Evolutionary conservation across 768 basidiomycete genomes (phyloP).

Genomic region (Mycena leptocephala): DNA sequence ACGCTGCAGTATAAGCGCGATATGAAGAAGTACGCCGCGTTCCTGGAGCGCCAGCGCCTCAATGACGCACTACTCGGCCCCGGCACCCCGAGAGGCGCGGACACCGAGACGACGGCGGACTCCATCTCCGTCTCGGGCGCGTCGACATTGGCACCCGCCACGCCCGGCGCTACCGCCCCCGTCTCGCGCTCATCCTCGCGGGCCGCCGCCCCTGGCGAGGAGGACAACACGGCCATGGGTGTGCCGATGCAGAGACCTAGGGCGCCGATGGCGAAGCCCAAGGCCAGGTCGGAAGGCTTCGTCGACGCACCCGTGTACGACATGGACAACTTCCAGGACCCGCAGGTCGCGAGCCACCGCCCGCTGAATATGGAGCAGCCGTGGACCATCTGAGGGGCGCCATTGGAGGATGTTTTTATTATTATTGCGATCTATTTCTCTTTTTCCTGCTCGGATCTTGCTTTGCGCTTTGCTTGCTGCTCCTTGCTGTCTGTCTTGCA

Average conservation of each 20-base stretch:
- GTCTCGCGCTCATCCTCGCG: not conserved
- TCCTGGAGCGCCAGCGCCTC: not conserved
- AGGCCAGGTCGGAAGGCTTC: constrained; percentile 23
- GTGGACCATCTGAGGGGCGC: constrained; percentile 17
- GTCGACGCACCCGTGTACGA: not conserved
- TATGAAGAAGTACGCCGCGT: constrained; percentile 2
- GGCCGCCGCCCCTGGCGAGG: too few relatives aligned
- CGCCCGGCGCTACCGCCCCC: not conserved
- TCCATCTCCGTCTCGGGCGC: not conserved
- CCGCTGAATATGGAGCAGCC: constrained; percentile 25
- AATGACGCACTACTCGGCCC: too few relatives aligned
- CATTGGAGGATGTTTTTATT: too few relatives aligned
- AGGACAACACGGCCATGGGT: too few relatives aligned
- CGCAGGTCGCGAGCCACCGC: constrained; percentile 26
- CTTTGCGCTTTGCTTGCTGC: too few relatives aligned
- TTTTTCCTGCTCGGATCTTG: too few relatives aligned
- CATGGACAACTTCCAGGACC: constrained; percentile 34
- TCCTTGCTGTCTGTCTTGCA: too few relatives aligned
- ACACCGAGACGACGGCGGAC: too few relatives aligned
- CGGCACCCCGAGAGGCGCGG: too few relatives aligned
- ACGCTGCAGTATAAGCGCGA: constrained; percentile 25
- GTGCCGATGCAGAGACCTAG: not conserved
- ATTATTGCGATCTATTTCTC: too few relatives aligned
- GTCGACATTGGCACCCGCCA: not conserved
- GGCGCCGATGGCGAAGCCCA: not conserved